Conservation (phyloP, 2,329 filamentous ascomycete species). For the Fusarium sp. region DNA sequence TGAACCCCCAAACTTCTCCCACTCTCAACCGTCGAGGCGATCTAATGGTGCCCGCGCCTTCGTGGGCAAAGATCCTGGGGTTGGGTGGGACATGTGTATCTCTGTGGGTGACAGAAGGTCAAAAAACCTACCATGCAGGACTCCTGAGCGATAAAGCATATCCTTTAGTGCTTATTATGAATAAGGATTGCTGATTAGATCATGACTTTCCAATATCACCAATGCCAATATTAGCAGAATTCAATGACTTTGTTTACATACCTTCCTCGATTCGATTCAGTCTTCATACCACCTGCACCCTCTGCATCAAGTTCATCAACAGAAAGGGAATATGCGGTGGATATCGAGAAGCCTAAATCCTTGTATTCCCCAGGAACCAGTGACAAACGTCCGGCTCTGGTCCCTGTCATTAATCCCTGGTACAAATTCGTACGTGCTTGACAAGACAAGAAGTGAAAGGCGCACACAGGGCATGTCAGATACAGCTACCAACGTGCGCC, state of each 20-base stretch:
- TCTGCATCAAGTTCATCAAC: background rate
- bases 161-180: background rate
- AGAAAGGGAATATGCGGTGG: conserved; percentile 5
- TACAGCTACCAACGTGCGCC: conserved; percentile 26
- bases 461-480: conserved; percentile 32
- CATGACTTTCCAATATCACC: background rate
- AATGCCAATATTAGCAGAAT: background rate
- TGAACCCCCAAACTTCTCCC: conserved; percentile 40
- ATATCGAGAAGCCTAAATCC: conserved; percentile 1
- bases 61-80: conserved; percentile 39
- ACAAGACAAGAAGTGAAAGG: conserved; percentile 13
- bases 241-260: background rate
- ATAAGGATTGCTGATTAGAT: background rate
- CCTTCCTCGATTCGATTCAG: background rate
- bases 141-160: background rate
- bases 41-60: conserved; percentile 37
- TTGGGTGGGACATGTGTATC: conserved; percentile 35
- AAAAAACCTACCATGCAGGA: background rate
- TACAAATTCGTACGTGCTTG: conserved; percentile 21
- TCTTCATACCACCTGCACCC: background rate
- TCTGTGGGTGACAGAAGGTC: conserved; percentile 4
- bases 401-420: conserved; percentile 2
- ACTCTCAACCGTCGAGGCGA: conserved; percentile 31
- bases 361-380: conserved; percentile 33
- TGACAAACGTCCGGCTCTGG: conserved; percentile 22